Conservation (phyloP, 2,329 filamentous ascomycete genomes). For the Ophiostoma himal-ulmi region DNA sequence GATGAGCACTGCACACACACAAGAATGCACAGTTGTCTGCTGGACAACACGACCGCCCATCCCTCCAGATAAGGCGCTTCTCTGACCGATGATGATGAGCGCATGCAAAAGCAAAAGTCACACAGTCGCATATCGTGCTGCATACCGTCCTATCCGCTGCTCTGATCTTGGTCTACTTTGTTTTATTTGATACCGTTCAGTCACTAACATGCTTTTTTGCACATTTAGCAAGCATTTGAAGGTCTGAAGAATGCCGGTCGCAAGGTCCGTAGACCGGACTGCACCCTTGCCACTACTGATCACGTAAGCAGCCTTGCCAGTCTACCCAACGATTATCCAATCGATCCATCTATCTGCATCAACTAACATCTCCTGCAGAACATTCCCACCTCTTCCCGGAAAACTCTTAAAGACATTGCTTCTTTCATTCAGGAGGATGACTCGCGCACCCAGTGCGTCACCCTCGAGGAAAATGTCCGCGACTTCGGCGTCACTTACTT, state of each 20-base stretch:
- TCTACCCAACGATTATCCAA: neutral
- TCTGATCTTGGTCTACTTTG: neutral
- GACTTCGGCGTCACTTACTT: conserved; percentile 97
- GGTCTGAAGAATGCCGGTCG: conserved; percentile 84
- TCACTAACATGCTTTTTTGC: conserved; percentile 19
- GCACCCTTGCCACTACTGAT: conserved; percentile 92
- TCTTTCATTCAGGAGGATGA: conserved; percentile 94
- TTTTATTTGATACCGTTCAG: neutral
- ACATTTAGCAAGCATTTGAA: conserved; percentile 82
- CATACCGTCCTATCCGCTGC: neutral
- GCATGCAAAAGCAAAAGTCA: neutral
- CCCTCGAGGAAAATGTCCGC: conserved; percentile 94
- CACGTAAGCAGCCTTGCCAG: conserved; percentile 60
- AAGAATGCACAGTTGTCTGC: neutral
- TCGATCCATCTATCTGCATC: neutral
- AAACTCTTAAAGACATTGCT: conserved; percentile 87
- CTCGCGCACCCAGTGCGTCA: conserved; percentile 87
- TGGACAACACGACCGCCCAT: neutral
- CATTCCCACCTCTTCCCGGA: conserved; percentile 84
- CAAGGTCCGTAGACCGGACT: conserved; percentile 86
- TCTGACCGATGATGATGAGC: neutral
- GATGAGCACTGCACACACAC: neutral
- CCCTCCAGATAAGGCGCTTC: neutral
- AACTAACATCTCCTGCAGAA: conserved; percentile 52
- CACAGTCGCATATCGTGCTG: neutral